phyloP scores from a whole-genome alignment of 208 protist genomes.

The Leishmania arabica region DNA sequence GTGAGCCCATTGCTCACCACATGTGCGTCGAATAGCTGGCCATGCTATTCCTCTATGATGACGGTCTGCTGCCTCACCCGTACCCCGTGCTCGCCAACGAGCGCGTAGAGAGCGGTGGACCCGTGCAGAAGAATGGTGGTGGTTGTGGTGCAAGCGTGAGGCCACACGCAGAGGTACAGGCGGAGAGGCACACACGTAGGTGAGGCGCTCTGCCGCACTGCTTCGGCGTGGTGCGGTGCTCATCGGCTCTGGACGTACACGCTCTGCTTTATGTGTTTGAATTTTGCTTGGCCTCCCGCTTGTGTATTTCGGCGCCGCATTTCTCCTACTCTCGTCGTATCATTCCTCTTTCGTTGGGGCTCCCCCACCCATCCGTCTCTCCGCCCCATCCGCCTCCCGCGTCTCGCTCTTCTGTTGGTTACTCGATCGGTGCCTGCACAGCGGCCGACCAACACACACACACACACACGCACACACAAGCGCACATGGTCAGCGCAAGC shows the following conservation, averaged over 20 bases:
- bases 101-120: not conserved
- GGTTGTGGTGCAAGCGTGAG: not conserved
- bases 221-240: no score
- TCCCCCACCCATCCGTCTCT: not conserved
- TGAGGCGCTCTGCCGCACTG: no score
- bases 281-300: not conserved
- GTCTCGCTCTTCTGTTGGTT: conserved; percentile 13
- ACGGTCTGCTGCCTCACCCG: no score
- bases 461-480: not conserved
- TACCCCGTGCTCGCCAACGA: no score
- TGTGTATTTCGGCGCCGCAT: not conserved
- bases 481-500: not conserved
- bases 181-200: not conserved
- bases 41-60: no score
- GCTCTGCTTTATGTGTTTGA: not conserved
- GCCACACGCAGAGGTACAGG: not conserved
- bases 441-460: not conserved
- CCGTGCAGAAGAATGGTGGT: not conserved
- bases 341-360: not conserved
- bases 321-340: conserved; percentile 16
- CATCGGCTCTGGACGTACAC: not conserved
- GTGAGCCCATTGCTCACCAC: not conserved
- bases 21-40: no score
- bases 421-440: not conserved
- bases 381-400: not conserved